phyloP scores from a whole-genome alignment of 2,329 filamentous ascomycete species.

The Neocatenulostroma microsporum region DNA sequence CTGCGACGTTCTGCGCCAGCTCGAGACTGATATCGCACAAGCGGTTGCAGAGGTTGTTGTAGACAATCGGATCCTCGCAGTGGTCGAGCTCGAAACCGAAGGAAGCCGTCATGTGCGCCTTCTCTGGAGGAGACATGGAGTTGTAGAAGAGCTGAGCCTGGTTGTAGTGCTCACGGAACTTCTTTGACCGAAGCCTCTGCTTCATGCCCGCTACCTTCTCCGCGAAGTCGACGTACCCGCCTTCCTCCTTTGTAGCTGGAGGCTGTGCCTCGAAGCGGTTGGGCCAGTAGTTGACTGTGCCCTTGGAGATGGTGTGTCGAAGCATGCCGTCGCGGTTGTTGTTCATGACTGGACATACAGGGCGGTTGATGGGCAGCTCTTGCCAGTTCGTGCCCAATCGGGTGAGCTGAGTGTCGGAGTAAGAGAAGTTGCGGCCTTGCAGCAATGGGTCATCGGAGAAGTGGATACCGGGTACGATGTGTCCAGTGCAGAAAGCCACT shows the following conservation, averaged over 20 bases:
- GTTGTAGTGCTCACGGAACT: constrained; percentile 69
- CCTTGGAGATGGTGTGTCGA: constrained; percentile 65
- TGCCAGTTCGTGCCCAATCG: constrained; percentile 68
- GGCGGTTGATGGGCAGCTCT: constrained; percentile 65
- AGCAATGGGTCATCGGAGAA: constrained; percentile 67
- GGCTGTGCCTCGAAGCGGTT: constrained; percentile 60
- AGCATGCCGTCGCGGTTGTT: constrained; percentile 40
- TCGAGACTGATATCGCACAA: constrained; percentile 64
- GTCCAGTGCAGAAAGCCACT: constrained; percentile 71
- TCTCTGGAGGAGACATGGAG: constrained; percentile 60
- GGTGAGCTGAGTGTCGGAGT: constrained; percentile 61
- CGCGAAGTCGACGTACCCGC: constrained; percentile 61
- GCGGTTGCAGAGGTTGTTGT: constrained; percentile 60
- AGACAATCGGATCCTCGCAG: constrained; percentile 71
- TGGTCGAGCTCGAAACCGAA: constrained; percentile 69
- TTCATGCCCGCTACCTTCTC: constrained; percentile 63
- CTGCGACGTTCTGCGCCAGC: constrained; percentile 61
- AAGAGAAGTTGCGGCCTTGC: constrained; percentile 64
- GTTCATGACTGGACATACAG: constrained; percentile 34
- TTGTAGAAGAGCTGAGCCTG: constrained; percentile 82
- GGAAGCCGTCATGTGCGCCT: constrained; percentile 53
- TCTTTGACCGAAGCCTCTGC: constrained; percentile 57
- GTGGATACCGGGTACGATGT: constrained; percentile 70
- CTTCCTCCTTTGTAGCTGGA: constrained; percentile 54
- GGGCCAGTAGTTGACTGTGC: constrained; percentile 72